phyloP scores from a whole-genome alignment of 352 stramenopile species.

The Phytopythium sindhum region DNA sequence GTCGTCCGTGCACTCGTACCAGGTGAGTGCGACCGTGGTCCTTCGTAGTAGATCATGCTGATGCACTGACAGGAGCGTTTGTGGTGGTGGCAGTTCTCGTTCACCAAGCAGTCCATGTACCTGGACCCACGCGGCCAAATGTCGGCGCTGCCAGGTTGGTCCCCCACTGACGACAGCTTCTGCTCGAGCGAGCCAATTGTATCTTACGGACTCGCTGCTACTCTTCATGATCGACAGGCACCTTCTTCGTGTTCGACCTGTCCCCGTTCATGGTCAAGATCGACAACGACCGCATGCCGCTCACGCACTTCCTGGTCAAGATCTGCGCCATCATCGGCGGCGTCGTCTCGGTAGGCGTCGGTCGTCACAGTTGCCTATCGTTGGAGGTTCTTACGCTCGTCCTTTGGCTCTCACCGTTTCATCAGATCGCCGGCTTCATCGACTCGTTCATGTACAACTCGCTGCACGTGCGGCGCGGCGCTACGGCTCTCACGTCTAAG shows the following conservation, averaged over 20 bases:
- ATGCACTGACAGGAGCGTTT: not conserved
- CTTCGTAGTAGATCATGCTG: not conserved
- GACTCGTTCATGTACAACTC: slow-evolving; percentile 88
- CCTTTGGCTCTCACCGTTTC: too few species aligned
- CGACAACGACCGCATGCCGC: slow-evolving; percentile 72
- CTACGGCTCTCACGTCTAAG: slow-evolving; percentile 22
- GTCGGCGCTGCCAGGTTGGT: slow-evolving; percentile 57
- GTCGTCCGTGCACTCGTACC: slow-evolving; percentile 65
- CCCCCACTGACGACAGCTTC: not conserved
- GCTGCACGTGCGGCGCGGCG: slow-evolving; percentile 48
- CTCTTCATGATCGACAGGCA: slow-evolving; percentile 26
- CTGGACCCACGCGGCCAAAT: slow-evolving; percentile 64
- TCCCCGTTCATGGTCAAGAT: slow-evolving; percentile 87
- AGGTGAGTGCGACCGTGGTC: slow-evolving; percentile 19
- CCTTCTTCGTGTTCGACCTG: slow-evolving; percentile 85
- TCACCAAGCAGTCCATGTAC: slow-evolving; percentile 80
- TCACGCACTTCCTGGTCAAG: slow-evolving; percentile 85
- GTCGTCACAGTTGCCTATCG: too few species aligned
- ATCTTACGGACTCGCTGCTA: not conserved
- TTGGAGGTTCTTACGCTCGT: not conserved
- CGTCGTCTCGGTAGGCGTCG: slow-evolving; percentile 69
- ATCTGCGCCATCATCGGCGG: slow-evolving; percentile 81
- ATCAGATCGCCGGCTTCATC: slow-evolving; percentile 82
- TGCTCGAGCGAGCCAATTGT: too few species aligned
- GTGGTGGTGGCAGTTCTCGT: slow-evolving; percentile 50